Conservation (phyloP, 305 asterid genomes). For the Rubia peregrina region DNA sequence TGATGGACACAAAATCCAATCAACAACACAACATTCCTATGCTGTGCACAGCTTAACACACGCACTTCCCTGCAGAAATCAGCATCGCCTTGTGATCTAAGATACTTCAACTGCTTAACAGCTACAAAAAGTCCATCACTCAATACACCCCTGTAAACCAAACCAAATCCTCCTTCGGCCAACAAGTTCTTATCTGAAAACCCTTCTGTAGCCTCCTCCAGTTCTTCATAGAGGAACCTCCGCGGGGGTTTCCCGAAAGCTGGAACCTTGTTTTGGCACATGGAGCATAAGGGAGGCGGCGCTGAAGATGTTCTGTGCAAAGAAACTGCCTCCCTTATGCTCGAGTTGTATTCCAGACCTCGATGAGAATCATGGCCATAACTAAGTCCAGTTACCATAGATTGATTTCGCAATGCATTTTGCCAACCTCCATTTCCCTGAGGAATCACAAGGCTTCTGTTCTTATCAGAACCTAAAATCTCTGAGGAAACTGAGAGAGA, state of each 20-base stretch:
- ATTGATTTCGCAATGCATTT: conserved; percentile 25
- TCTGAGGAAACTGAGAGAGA: conserved; percentile 28
- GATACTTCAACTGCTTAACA: conserved; percentile 59
- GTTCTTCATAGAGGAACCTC: conserved; percentile 57
- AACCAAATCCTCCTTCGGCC: conserved; percentile 67
- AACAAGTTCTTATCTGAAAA: conserved; percentile 53
- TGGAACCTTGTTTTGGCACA: conserved; percentile 71
- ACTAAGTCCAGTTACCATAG: conserved; percentile 15
- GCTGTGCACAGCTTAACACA: conserved; percentile 88
- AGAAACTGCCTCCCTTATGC: conserved; percentile 76
- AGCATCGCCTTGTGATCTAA: conserved; percentile 55
- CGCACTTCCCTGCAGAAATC: conserved; percentile 83
- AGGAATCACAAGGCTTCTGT: conserved; percentile 32
- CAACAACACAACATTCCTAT: conserved; percentile 72
- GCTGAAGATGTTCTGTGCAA: conserved; percentile 47
- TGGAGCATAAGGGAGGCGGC: conserved; percentile 76
- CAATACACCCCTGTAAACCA: conserved; percentile 66
- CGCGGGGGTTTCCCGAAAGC: conserved; percentile 76
- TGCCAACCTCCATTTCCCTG: conserved; percentile 23
- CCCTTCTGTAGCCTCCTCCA: conserved; percentile 64
- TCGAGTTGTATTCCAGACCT: conserved; percentile 37
- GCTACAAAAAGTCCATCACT: conserved; percentile 63
- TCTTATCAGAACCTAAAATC: conserved; percentile 29
- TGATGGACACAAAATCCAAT: conserved; percentile 69
- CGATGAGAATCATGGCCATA: conserved; percentile 18